Base-by-base conservation (phyloP, 2,329 filamentous ascomycete genomes). In the Ophiostoma sp. region DNA sequence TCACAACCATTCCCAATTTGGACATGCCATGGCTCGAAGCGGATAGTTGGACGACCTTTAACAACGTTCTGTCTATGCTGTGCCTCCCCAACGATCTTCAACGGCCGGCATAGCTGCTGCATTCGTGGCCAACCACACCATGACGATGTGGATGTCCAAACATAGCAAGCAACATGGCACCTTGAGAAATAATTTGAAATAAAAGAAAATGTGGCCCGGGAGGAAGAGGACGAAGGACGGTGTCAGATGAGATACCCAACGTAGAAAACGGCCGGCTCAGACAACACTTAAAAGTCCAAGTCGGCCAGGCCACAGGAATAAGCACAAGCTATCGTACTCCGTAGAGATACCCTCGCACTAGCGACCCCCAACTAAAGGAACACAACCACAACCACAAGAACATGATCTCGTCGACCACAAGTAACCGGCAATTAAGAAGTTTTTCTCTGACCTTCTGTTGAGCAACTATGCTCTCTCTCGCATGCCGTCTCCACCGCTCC, bases 321-420 rank as follows among this genome's bases (percentile, higher is more conserved):
- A 66, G 15, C 61, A 28, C 22, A 12, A 66, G 25, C 12, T 45
- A 22, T 25, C 6, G 42, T 19, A 15, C 42, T 42, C 42, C 42
- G 15, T 45, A 66, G 12, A 66, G 42, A 28, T 42, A 66, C 61
- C 22, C 61, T 66, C 61, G 61, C 61, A 66, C 36, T 45, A 28
- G 61, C 61, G 12, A 66, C 15, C 12, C 28, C 12, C 22, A 19
- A 28, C 11, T 9, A 45, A 48, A 19, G 12, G 36, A 55, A 8
- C 45, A 69, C 45, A 69, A 55, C 50, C 64, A 69, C 64, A 69
- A 55, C 31, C 25, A 50, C n/a, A 39, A 22, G n/a, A 42, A 45
- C 12, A 12, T n/a, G 17, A 36, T n/a, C 31, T 36, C 12, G 22
- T 66, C 19, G 22, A 15, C 33, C 22, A 7, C 22, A 28, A 31